phyloP scores from a whole-genome alignment of 257 asterid species.

The Buddleja alternifolia region DNA sequence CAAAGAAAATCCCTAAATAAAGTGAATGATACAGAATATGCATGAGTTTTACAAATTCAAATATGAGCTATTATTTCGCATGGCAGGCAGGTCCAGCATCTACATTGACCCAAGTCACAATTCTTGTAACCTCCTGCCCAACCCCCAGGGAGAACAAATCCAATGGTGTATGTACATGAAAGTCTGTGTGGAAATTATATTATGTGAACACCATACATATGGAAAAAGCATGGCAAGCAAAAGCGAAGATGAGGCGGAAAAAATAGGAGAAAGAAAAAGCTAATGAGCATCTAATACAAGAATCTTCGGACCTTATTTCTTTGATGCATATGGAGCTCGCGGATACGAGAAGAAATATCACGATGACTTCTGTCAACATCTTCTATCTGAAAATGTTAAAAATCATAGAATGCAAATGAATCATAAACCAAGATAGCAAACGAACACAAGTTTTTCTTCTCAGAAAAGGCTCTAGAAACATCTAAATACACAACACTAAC shows the following conservation, averaged over 20 bases:
- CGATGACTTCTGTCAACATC: constrained; percentile 51
- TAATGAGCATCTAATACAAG: background rate
- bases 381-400: constrained; percentile 57
- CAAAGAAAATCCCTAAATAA: constrained; percentile 18
- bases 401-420: constrained; percentile 16
- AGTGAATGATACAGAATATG: constrained; percentile 20
- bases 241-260: background rate
- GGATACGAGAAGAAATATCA: constrained; percentile 49
- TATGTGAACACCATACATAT: background rate
- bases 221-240: constrained; percentile 1
- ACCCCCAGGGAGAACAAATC: background rate
- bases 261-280: background rate
- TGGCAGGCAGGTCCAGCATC: background rate
- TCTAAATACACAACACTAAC: constrained; percentile 6
- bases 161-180: background rate
- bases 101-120: constrained; percentile 11
- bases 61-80: background rate
- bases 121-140: constrained; percentile 10
- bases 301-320: constrained; percentile 57
- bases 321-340: constrained; percentile 66
- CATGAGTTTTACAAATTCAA: constrained; percentile 15
- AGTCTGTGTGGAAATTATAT: background rate
- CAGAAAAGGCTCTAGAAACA: constrained; percentile 21
- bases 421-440: constrained; percentile 16
- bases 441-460: constrained; percentile 1